Conservation (phyloP, 1,139 yeast species). For the Hyphopichia burtonii region DNA sequence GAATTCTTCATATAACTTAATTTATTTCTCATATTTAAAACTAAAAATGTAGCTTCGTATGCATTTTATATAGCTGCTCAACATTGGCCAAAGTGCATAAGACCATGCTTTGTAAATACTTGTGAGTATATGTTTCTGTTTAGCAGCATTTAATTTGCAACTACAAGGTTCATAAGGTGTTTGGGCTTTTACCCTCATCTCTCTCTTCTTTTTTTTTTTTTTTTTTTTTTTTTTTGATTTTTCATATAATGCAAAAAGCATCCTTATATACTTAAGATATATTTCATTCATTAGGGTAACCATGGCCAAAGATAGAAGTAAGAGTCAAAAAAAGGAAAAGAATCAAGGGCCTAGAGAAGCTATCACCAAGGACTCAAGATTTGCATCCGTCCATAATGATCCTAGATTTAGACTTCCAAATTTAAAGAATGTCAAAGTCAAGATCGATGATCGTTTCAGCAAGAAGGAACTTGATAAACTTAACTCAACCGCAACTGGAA, state of each 20-base stretch:
- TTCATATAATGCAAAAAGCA: neutral
- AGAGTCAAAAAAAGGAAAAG: constrained; percentile 8
- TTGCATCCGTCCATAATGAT: constrained; percentile 76
- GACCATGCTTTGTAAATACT: too few species aligned
- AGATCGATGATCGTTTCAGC: constrained; percentile 84
- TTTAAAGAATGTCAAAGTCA: constrained; percentile 67
- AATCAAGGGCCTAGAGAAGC: constrained; percentile 17
- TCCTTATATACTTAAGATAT: neutral
- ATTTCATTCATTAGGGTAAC: neutral
- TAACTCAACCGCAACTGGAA: constrained; percentile 47
- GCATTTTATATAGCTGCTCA: too few species aligned
- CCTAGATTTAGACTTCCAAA: constrained; percentile 84
- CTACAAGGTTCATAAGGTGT: too few species aligned
- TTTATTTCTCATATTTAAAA: too few species aligned
- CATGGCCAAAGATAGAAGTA: constrained; percentile 3
- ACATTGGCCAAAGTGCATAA: too few species aligned
- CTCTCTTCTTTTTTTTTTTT: neutral
- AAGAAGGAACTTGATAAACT: constrained; percentile 65
- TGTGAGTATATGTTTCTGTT: too few species aligned
- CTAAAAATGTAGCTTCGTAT: too few species aligned
- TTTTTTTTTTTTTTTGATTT: neutral
- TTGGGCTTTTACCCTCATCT: too few species aligned
- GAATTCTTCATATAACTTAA: too few species aligned
- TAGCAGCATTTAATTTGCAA: too few species aligned
- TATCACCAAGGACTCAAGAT: constrained; percentile 68